Base-by-base conservation (phyloP, 169 alveolate genomes). In the Eimeria acervulina region DNA sequence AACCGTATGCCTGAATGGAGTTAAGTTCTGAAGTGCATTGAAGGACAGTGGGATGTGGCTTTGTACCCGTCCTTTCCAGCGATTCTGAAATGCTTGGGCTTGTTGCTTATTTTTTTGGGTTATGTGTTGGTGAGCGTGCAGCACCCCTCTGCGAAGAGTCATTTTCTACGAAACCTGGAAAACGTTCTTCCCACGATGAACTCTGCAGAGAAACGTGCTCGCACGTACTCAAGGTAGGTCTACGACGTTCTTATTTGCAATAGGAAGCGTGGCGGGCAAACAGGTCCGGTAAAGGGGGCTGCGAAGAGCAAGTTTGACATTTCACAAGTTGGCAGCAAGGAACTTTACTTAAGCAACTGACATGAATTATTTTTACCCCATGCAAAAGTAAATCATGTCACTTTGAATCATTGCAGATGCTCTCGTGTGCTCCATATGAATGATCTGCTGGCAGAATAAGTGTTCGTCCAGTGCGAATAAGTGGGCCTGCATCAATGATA, bases 141-240 rank as follows among this genome's bases (percentile, higher is more conserved):
- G 94, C 81, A 87, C 94, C 94, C 61, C 5, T 87, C 52, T 87
- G 94, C 63, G 94, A 87, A 38, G 83, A 87, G 40, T 81, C 94
- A 21, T 87, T 61, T 40, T 87, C 94, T 2, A 87, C 94, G 28
- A 87, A 87, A 33, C 2, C 44, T 31, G 23, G n/a, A 15, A 87
- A 63, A 36, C 15, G 81, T 26, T 21, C 26, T 40, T 87, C 70
- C n/a, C 94, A 87, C 40, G 83, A 87, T 40, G 80, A 31, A n/a
- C 63, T 87, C 63, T 87, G 94, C 63, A 59, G 81, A 51, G 83
- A 87, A 31, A 38, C 59, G 1, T 87, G 94, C 70, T 26, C 78
- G n/a, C 55, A 87, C 74, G 17, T 87, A 44, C 94, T 87, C 17
- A 38, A 87, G 94, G 94, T 87, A n/a, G 0, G 42, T n/a, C 38